Evolutionary conservation across 352 stramenopile genomes (phyloP).

Genomic region (Pythium sukuiense): DNA sequence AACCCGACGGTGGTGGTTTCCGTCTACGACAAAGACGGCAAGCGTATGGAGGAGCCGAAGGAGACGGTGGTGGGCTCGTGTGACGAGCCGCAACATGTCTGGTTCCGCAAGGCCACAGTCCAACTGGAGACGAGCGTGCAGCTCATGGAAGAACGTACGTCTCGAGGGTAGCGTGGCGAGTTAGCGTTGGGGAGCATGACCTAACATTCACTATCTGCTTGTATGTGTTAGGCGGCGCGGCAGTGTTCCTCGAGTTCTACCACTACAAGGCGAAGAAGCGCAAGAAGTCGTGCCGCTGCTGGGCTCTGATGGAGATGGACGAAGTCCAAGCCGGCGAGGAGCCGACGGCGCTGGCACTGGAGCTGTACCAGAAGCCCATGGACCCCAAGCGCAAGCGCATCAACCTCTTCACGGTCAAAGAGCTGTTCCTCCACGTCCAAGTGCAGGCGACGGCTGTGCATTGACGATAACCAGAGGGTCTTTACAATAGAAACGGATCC

Average conservation of each 20-base stretch:
- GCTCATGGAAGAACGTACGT: conserved; percentile 58
- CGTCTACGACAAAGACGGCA: conserved; percentile 54
- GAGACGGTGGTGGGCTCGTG: conserved; percentile 47
- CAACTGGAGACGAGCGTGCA: conserved; percentile 50
- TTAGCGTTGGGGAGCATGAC: too few species aligned
- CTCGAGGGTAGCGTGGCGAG: too few species aligned
- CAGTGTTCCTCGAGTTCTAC: conserved; percentile 71
- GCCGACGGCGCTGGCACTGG: conserved; percentile 37
- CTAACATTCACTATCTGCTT: too few species aligned
- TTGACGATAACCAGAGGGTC: not conserved
- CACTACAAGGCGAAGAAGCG: conserved; percentile 80
- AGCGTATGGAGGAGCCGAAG: conserved; percentile 49
- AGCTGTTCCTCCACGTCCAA: conserved; percentile 63
- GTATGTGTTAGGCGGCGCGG: conserved; percentile 37
- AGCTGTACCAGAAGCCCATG: conserved; percentile 75
- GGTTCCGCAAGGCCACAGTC: conserved; percentile 41
- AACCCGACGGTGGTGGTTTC: conserved; percentile 69
- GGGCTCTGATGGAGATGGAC: conserved; percentile 71
- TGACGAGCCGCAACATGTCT: conserved; percentile 45
- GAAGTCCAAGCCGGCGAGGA: conserved; percentile 35
- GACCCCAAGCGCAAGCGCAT: conserved; percentile 64
- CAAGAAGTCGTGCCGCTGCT: conserved; percentile 78
- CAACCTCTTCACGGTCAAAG: conserved; percentile 73
- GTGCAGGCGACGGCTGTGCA: conserved; percentile 33
- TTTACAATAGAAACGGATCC: too few species aligned